phyloP scores from a whole-genome alignment of 306 rosid species.

The Gillenia trifoliata region DNA sequence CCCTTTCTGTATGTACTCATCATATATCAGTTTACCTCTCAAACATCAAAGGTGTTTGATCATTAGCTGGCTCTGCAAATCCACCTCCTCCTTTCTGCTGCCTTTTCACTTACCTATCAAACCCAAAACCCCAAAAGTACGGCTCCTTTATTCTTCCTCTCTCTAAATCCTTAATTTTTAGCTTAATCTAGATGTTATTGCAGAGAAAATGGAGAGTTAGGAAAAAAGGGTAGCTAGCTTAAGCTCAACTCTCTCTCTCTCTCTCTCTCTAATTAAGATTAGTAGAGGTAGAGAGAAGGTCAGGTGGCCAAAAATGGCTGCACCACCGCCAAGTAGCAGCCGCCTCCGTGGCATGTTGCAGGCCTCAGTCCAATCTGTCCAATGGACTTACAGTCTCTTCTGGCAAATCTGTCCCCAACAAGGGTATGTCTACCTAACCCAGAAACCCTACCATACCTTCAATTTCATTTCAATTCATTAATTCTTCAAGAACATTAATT shows the following conservation, averaged over 20 bases:
- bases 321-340: slow-evolving; percentile 37
- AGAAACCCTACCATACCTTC: not conserved
- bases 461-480: not conserved
- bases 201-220: not conserved
- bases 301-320: slow-evolving; percentile 38
- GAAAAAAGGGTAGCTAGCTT: not conserved
- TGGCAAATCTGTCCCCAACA: slow-evolving; percentile 88
- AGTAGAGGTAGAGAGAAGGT: not conserved
- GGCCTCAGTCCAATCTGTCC: slow-evolving; percentile 90
- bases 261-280: not conserved
- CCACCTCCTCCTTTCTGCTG: slow-evolving; percentile 2
- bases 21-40: not conserved
- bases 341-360: slow-evolving; percentile 70
- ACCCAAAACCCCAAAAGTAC: slow-evolving; percentile 8
- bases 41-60: not conserved
- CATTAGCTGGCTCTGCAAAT: not conserved
- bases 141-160: not conserved
- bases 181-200: not conserved
- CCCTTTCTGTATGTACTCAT: slow-evolving; percentile 1
- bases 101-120: slow-evolving; percentile 4
- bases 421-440: slow-evolving; percentile 36
- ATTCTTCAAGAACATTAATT: not conserved
- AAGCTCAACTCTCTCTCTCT: not conserved
- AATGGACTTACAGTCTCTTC: slow-evolving; percentile 95
- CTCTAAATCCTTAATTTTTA: not conserved